These are phyloP conservation scores for Salix koriyanagi DNA, from an alignment of 345 rosid species.

Conservation along the genomic window DNA sequence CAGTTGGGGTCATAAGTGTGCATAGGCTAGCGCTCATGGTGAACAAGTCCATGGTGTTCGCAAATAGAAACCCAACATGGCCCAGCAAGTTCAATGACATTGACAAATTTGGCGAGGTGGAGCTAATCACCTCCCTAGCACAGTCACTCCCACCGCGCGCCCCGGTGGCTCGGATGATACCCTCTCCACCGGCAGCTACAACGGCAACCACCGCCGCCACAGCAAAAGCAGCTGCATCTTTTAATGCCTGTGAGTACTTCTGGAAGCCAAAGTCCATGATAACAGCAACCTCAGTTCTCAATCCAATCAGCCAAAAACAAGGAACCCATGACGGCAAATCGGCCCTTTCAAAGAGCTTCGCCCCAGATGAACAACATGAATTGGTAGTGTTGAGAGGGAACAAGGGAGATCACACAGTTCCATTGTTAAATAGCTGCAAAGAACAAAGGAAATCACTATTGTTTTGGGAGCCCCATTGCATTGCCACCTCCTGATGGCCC, in stretches of 20 bases:
- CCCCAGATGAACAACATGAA: conserved; percentile 23
- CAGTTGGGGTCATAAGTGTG: conserved; percentile 33
- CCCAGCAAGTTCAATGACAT: conserved; percentile 30
- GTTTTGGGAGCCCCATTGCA: conserved; percentile 61
- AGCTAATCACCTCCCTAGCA: conserved; percentile 32
- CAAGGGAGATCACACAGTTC: conserved; percentile 30
- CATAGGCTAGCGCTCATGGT: conserved; percentile 53
- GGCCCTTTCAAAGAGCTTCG: conserved; percentile 18
- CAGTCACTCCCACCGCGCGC: conserved; percentile 62
- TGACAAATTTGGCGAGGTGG: conserved; percentile 18
- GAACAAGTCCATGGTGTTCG: conserved; percentile 45
- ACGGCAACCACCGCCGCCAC: conserved; percentile 11
- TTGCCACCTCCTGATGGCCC: conserved; percentile 60
- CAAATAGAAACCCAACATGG: conserved; percentile 51
- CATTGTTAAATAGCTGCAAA: conserved; percentile 60
- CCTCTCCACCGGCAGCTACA: conserved; percentile 21
- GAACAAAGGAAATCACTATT: conserved; percentile 61
- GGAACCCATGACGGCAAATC: conserved; percentile 8
- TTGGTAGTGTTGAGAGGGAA: conserved; percentile 24
- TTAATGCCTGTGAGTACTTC: conserved; percentile 64
- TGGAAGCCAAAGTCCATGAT: conserved; percentile 49
- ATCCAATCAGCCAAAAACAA: conserved; percentile 16
- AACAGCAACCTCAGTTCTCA: neutral
- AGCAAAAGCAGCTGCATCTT: conserved; percentile 28
- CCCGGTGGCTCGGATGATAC: conserved; percentile 35